Base-by-base conservation (phyloP, 1,284 basidiomycete species). In the Boletus sp. region DNA sequence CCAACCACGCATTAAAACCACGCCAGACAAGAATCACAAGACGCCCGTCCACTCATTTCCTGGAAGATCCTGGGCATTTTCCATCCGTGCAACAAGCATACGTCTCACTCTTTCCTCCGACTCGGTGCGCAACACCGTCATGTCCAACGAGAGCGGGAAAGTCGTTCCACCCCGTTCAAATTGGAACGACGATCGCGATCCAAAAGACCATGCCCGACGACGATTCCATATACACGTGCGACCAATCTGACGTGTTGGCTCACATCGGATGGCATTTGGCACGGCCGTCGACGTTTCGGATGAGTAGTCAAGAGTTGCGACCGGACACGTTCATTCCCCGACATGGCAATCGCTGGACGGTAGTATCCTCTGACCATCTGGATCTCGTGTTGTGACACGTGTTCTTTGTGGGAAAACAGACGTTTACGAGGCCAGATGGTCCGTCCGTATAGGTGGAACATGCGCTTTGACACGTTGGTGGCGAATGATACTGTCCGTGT, bases 211-310 rank as follows among this genome's bases (percentile, higher is more conserved):
- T 37, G 36, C 50, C 61, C 5, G 64, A 50, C 44, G 45, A 51
- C 7, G 53, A 56, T 24, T 52, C 6, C 29, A 31, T 31, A 9
- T 1, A 31, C 29, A 31, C 7, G 29, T 9, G 29, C 29, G 29
- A 9, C 46, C 15, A 29, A 22, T 64, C 64, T 43, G 58, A 57
- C 6, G 52, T 53, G 9, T 22, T 63, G 53, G 63, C 39, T 5
- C 46, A 58, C 6, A 66, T 65, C 12, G 59, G 64, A 3, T 60
- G 59, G 56, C 56, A 54, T 24, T 13, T 36, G 13, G 41, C 44
- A 6, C n/a, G 33, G 27, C 49, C 59, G 0, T 58, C 61, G 31
- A 53, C 11, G 2, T 11, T 31, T 31, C 31, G 11, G 31, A 31
- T 31, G 31, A 31, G 11, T 31, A 31, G 31, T 12, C 31, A 12